phyloP scores from a whole-genome alignment of 805 yeast species.

The Wickerhamiella siamensis region DNA sequence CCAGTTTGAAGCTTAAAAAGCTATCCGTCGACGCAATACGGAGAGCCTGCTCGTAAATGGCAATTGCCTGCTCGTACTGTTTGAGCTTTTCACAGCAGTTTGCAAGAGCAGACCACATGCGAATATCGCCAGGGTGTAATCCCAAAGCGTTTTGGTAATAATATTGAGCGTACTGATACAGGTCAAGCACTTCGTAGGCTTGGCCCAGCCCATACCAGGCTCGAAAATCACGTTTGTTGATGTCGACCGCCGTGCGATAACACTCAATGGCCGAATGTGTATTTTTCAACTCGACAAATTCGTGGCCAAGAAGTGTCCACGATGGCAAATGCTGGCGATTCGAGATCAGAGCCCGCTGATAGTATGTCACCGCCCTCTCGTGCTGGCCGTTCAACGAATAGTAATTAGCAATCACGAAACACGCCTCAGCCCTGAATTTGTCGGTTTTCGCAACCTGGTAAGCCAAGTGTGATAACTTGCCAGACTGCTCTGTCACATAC shows the following conservation, averaged over 20 bases:
- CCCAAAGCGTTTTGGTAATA: slow-evolving; percentile 86
- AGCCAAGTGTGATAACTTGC: slow-evolving; percentile 75
- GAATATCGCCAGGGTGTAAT: slow-evolving; percentile 70
- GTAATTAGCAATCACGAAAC: slow-evolving; percentile 87
- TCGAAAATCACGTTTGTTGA: slow-evolving; percentile 74
- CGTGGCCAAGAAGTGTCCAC: slow-evolving; percentile 99
- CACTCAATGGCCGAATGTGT: slow-evolving; percentile 96
- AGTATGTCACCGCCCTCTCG: slow-evolving; percentile 86
- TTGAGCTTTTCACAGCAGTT: slow-evolving; percentile 72
- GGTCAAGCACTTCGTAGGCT: slow-evolving; percentile 91
- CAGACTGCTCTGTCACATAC: slow-evolving; percentile 79
- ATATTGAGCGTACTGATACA: slow-evolving; percentile 83
- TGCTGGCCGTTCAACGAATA: slow-evolving; percentile 86
- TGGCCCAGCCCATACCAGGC: slow-evolving; percentile 99
- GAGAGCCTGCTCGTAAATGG: slow-evolving; percentile 68
- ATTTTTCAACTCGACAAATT: slow-evolving; percentile 88
- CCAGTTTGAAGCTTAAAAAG: slow-evolving; percentile 49
- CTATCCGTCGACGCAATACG: slow-evolving; percentile 42
- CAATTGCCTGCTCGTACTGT: slow-evolving; percentile 57
- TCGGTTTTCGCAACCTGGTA: slow-evolving; percentile 74
- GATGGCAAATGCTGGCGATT: slow-evolving; percentile 74
- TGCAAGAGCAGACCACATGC: slow-evolving; percentile 96
- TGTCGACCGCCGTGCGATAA: slow-evolving; percentile 83
- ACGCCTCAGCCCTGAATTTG: slow-evolving; percentile 82
- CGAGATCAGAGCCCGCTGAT: slow-evolving; percentile 72